phyloP scores from a whole-genome alignment of 371 early-diverging fungal species.

The Mortierella sp. region DNA sequence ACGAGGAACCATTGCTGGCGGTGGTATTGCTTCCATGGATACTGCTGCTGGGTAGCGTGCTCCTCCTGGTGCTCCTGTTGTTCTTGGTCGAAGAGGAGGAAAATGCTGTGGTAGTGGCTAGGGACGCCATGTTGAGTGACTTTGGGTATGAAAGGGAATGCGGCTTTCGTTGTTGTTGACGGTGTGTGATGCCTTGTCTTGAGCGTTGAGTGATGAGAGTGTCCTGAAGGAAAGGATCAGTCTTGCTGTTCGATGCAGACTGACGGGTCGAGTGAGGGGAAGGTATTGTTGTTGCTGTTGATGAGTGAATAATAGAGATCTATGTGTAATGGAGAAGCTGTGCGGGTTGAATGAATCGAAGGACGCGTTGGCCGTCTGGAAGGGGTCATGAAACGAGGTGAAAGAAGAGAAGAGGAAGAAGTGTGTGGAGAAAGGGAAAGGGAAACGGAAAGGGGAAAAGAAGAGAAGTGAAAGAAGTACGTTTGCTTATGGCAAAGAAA shows the following conservation, averaged over 20 bases:
- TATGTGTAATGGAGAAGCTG: not conserved
- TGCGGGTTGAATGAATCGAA: not conserved
- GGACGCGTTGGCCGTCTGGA: slow-evolving; percentile 3
- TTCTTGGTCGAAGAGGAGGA: not conserved
- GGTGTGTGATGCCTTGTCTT: not conserved
- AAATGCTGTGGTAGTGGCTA: not conserved
- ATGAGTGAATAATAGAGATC: not conserved
- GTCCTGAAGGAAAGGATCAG: not conserved
- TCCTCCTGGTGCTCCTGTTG: not conserved
- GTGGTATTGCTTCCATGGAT: not conserved
- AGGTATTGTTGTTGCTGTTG: not conserved
- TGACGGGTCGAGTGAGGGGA: not conserved
- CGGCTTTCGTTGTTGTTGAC: not conserved
- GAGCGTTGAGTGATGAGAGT: not conserved
- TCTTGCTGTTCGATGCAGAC: not conserved
- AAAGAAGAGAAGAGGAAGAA: not conserved
- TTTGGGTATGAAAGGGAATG: not conserved
- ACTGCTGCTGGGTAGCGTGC: not conserved
- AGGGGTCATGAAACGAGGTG: slow-evolving; percentile 1
- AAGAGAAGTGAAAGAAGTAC: not conserved
- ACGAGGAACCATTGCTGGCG: not conserved
- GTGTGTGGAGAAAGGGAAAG: not conserved
- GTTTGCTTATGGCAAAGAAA: too few species aligned
- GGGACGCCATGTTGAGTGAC: not conserved
- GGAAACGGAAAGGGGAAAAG: not conserved